Conservation (phyloP, 345 rosid genomes). For the Gossypium mustelinum region DNA sequence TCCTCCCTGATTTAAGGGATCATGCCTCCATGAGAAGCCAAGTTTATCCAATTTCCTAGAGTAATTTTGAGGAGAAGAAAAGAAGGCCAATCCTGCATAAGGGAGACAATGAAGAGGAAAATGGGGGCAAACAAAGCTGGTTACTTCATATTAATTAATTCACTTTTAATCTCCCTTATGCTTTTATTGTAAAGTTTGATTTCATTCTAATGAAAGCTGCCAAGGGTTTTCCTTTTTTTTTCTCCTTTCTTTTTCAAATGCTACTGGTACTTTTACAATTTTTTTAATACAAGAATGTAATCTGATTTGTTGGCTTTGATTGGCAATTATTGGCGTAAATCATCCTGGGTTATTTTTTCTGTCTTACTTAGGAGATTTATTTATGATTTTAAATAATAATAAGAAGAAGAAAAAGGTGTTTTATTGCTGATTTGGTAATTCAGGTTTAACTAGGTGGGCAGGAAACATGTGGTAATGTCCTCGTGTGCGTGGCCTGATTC, state of each 20-base stretch:
- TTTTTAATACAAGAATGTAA: background rate
- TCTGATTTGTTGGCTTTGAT: background rate
- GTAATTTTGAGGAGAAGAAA: constrained; percentile 20
- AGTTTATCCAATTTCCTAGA: constrained; percentile 19
- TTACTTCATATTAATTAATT: constrained; percentile 16
- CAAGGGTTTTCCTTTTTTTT: background rate
- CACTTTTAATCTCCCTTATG: constrained; percentile 6
- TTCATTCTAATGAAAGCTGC: constrained; percentile 9
- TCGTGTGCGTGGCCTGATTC: constrained; percentile 42
- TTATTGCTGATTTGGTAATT: too few species aligned
- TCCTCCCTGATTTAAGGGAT: constrained; percentile 41
- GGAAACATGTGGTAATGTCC: constrained; percentile 38
- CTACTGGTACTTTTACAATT: background rate
- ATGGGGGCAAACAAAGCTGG: constrained; percentile 12
- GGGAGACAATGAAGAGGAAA: constrained; percentile 34
- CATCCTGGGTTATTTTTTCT: too few species aligned
- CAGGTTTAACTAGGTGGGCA: background rate
- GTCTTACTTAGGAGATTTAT: too few species aligned
- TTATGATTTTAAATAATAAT: too few species aligned
- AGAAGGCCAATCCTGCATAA: constrained; percentile 7
- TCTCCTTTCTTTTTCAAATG: too few species aligned
- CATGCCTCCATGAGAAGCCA: constrained; percentile 47
- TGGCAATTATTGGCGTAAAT: too few species aligned
- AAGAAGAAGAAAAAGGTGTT: too few species aligned
- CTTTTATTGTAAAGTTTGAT: constrained; percentile 23